Evolutionary conservation across 2,329 filamentous ascomycete genomes (phyloP), one percentile per base, ranked within the genome.

Genomic region (Samsoniella hepiali): DNA sequence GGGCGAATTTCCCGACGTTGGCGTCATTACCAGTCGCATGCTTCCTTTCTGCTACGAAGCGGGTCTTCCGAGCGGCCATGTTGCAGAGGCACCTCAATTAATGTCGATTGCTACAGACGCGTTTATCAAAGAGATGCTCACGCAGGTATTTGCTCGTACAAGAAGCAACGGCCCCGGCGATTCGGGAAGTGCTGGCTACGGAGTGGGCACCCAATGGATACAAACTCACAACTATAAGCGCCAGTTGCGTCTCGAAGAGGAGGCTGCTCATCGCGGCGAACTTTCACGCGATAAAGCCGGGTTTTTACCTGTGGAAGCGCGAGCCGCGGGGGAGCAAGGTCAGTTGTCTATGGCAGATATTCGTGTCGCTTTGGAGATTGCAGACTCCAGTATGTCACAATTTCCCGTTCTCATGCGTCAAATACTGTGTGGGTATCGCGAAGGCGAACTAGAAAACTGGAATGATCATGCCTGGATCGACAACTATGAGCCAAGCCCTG

Each of bases 341-440:
- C 86, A 91, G 1, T 76, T 97, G 1, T 88, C 88, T 15, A 89
- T 94, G 77, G 86, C 88, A 22, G 94, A 97, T 73, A 76, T 97
- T 55, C 84, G 90, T 44, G 79, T 97, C 3, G 87, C 91, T 0
- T 75, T 96, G 17, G 86, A 90, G 64, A 83, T 97, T 67, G 88
- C 89, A 13, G 91, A 95, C 61, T 86, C 84, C 32, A 88, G 91
- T 64, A 82, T 96, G 66, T 87, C 88, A 10, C 87, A 91, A 65
- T 93, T 95, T 77, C 91, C 91, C 0, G 81, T 91, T 31, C 80
- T 96, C 44, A 84, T 87, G 34, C 88, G 90, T 49, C 83, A 87
- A 61, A 86, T 97, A 53, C 79, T 88, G 69, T 85, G 87, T 65
- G 84, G 84, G 6, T 93, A 91, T 70, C 82, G 90, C 38, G 91